Conservation (phyloP, 495 filamentous ascomycete species). For the Letharia columbiana region DNA sequence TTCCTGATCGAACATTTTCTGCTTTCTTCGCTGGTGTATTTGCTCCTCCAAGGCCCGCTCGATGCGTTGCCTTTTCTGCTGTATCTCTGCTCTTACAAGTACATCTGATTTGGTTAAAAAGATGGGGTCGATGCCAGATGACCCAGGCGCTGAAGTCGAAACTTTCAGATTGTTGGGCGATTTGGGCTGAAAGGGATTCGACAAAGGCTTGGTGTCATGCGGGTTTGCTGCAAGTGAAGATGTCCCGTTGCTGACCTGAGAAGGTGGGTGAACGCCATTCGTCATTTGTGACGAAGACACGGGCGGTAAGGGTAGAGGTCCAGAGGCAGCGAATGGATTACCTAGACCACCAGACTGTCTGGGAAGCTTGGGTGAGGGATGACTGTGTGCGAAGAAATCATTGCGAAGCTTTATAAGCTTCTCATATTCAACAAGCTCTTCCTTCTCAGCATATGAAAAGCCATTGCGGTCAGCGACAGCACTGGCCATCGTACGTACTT, state of each 20-base stretch:
- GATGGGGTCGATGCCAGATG: conserved; percentile 61
- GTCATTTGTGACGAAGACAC: conserved; percentile 3
- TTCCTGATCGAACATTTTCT: conserved; percentile 49
- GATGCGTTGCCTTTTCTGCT: conserved; percentile 68
- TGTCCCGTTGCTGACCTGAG: neutral
- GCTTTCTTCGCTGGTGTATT: conserved; percentile 56
- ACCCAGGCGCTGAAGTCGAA: conserved; percentile 3
- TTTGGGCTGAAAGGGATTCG: conserved; percentile 16
- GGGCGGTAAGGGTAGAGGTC: neutral
- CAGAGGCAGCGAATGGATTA: conserved; percentile 6
- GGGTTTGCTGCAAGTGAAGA: conserved; percentile 18
- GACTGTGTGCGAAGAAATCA: conserved; percentile 42
- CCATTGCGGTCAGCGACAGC: conserved; percentile 18
- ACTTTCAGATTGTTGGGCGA: conserved; percentile 26
- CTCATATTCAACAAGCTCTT: conserved; percentile 48
- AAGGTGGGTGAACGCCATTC: conserved; percentile 7
- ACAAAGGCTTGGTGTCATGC: conserved; percentile 1
- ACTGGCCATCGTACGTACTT: conserved; percentile 5
- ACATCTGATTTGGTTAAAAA: conserved; percentile 78
- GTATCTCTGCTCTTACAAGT: conserved; percentile 71
- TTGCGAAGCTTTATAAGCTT: conserved; percentile 70
- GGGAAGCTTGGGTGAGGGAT: conserved; percentile 36
- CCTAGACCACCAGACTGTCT: conserved; percentile 33
- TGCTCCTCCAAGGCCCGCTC: conserved; percentile 71
- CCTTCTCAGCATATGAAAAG: conserved; percentile 14